Evolutionary conservation across 2,329 filamentous ascomycete species (phyloP).

Genomic region (Tolypocladium paradoxum): DNA sequence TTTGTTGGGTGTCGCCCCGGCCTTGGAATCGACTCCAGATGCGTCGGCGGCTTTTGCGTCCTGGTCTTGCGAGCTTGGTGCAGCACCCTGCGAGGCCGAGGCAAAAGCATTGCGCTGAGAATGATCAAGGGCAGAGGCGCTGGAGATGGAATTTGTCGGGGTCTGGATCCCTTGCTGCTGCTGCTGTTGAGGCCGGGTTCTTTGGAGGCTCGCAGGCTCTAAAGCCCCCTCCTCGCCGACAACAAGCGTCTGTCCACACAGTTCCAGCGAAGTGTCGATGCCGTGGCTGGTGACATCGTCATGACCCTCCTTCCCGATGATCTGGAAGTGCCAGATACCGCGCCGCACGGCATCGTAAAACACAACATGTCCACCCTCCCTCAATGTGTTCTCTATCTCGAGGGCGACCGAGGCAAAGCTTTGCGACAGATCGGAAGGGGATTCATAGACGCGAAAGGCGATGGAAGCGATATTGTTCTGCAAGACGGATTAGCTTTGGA

Average conservation of each 20-base stretch:
- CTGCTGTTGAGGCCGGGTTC: conserved; percentile 23
- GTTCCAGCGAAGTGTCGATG: conserved; percentile 30
- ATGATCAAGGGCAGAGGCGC: conserved; percentile 27
- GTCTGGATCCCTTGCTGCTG: conserved; percentile 31
- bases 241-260: conserved; percentile 31
- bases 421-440: conserved; percentile 29
- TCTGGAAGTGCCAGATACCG: conserved; percentile 44
- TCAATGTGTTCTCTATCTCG: conserved; percentile 39
- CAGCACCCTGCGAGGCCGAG: conserved; percentile 4
- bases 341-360: conserved; percentile 39
- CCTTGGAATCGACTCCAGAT: conserved; percentile 10
- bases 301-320: conserved; percentile 30
- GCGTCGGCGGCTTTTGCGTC: conserved; percentile 19
- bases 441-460: conserved; percentile 44
- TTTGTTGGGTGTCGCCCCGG: conserved; percentile 19
- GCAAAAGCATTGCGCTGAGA: conserved; percentile 13
- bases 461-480: conserved; percentile 48
- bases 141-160: conserved; percentile 35
- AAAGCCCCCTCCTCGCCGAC: conserved; percentile 39
- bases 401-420: conserved; percentile 34
- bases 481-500: conserved; percentile 5
- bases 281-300: conserved; percentile 9
- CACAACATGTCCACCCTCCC: conserved; percentile 42
- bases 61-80: conserved; percentile 10
- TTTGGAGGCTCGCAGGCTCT: conserved; percentile 38